These are phyloP conservation scores for Elongisporangium senticosum DNA, from an alignment of 352 stramenopile genomes.

Conservation along the genomic window DNA sequence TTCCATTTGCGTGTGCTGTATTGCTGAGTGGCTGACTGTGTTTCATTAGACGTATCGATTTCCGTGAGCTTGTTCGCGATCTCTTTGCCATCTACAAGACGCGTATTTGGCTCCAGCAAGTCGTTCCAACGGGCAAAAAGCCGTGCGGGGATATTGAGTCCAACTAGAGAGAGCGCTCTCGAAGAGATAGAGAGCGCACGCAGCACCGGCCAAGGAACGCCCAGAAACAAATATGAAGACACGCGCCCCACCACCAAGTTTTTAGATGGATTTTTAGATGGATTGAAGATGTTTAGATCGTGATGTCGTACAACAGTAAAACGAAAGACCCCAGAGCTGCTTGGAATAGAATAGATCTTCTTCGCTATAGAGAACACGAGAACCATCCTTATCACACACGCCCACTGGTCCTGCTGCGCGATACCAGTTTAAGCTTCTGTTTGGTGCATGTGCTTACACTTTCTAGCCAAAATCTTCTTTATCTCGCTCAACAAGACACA, in stretches of 20 bases:
- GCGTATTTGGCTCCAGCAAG: constrained; percentile 97
- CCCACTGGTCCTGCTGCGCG: no score
- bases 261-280: constrained; percentile 1
- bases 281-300: not conserved
- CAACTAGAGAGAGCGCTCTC: constrained; percentile 25
- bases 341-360: not conserved
- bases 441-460: not conserved
- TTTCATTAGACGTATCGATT: constrained; percentile 90
- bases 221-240: not conserved
- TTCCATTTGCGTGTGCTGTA: constrained; percentile 3
- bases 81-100: constrained; percentile 99
- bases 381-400: not conserved
- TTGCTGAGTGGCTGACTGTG: constrained; percentile 1
- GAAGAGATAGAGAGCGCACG: not conserved
- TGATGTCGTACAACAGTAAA: not conserved
- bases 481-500: no score
- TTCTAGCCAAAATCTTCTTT: constrained; percentile 5
- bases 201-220: not conserved
- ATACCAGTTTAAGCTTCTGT: no score
- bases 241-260: not conserved
- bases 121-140: constrained; percentile 79
- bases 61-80: constrained; percentile 96
- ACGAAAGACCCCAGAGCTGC: not conserved
- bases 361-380: constrained; percentile 1
- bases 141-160: constrained; percentile 43